Base-by-base conservation (phyloP, 1,139 yeast species). In the Schwanniomyces etchellsii region DNA sequence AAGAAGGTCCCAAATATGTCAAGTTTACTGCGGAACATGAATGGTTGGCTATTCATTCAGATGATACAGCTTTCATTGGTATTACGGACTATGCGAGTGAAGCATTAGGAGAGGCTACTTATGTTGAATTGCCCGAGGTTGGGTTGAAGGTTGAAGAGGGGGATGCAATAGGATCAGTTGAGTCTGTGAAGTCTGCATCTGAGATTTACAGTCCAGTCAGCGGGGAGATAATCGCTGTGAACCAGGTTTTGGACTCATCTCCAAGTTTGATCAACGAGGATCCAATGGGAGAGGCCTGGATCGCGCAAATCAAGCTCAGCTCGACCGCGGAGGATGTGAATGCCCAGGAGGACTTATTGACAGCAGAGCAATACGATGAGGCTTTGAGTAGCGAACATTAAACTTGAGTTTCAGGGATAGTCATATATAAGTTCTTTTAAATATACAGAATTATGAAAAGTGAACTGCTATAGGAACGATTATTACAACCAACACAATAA, bases 91-190 rank as follows among this genome's bases (percentile, higher is more conserved):
- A 91, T 56, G 99, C 99, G 20, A 82, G 96, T 26, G 96, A 89
- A 50, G 95, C 98, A n/a, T 74, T 91, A 39, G 98, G 98, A 28
- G 99, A 91, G 61, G 94, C 95, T 33, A 93, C 97, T 12, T 91
- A 71, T 57, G 81, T 88, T 41, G 99, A 91, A 60, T 72, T 89
- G 47, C 95, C 95, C 31, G 91, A 81, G 46, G 74, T 73, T 26
- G 93, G 84, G 29, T 74, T 71, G 30, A 64, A 55, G 20, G 74
- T 84, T 35, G 79, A 70, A 36, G 68, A 70, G 34, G 95, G 95
- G 33, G 97, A 88, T 42, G 66, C 91, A 11, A 67, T 91, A 52
- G 96, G 96, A 13, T 83, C 95, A 18, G 94, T 91, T 26, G 99
- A 91, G 61, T 77, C 89, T 30, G 98, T 91, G 52, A 91, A 91